Evolutionary conservation across 495 filamentous ascomycete species (phyloP).

Genomic region (Penicillium tannophilum): DNA sequence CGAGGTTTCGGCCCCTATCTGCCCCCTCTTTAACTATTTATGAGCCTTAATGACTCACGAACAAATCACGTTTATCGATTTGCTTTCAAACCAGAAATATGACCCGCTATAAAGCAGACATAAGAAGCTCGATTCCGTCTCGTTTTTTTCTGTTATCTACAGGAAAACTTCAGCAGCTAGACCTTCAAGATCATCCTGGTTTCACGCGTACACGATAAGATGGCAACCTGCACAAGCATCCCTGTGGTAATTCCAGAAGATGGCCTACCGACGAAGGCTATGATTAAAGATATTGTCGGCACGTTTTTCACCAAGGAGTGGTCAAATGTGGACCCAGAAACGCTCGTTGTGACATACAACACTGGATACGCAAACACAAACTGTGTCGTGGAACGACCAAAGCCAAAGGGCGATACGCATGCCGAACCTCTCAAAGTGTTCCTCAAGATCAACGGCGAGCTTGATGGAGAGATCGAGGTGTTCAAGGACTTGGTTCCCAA

Average conservation of each 20-base stretch:
- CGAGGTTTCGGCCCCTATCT: neutral
- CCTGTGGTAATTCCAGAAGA: conserved; percentile 25
- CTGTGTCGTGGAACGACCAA: conserved; percentile 29
- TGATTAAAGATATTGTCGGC: conserved; percentile 24
- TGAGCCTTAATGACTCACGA: neutral
- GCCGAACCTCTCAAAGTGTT: conserved; percentile 29
- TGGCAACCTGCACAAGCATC: conserved; percentile 21
- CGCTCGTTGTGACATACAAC: conserved; percentile 21
- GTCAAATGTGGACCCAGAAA: conserved; percentile 29
- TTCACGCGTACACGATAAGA: neutral
- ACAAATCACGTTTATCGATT: no score
- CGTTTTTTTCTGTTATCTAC: no score
- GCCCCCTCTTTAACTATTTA: neutral
- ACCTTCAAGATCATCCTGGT: no score
- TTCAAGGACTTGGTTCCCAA: conserved; percentile 30
- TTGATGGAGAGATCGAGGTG: conserved; percentile 18
- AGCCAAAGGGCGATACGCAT: conserved; percentile 6
- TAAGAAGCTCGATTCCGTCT: no score
- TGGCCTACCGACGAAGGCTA: conserved; percentile 23
- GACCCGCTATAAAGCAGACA: no score
- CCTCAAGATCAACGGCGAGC: conserved; percentile 28
- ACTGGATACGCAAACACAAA: conserved; percentile 27
- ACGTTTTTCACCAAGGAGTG: conserved; percentile 31
- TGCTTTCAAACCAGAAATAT: no score
- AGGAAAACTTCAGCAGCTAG: no score